Evolutionary conservation across 768 basidiomycete genomes (phyloP).

Genomic region (Pisolithus tinctorius): DNA sequence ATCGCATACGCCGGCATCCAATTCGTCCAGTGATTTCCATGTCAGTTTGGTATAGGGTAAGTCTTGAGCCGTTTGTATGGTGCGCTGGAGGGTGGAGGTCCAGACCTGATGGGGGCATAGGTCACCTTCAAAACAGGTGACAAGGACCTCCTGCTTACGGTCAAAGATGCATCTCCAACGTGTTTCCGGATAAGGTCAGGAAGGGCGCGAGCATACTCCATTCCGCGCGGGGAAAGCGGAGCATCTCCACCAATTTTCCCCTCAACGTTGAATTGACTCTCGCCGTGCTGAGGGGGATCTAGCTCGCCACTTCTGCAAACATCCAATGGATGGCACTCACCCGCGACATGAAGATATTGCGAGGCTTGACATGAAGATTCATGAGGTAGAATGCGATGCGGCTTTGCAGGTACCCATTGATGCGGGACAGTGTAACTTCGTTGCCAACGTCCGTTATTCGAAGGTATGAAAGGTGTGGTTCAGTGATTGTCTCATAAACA

Average conservation of each 20-base stretch:
- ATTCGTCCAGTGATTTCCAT: conserved; percentile 97
- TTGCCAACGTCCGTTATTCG: conserved; percentile 91
- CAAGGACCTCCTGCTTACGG: conserved; percentile 40
- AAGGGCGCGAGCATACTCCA: conserved; percentile 79
- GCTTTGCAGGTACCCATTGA: conserved; percentile 93
- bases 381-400: conserved; percentile 97
- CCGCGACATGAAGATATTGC: conserved; percentile 93
- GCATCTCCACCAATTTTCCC: conserved; percentile 99
- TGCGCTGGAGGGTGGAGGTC: conserved; percentile 96
- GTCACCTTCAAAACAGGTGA: background rate
- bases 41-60: conserved; percentile 88
- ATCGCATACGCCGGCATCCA: conserved; percentile 98
- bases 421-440: conserved; percentile 78
- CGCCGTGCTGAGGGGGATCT: conserved; percentile 71
- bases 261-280: conserved; percentile 93
- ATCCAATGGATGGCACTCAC: conserved; percentile 41
- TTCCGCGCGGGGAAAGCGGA: conserved; percentile 72
- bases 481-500: conserved; percentile 92
- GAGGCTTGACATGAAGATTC: conserved; percentile 95
- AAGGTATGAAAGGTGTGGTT: conserved; percentile 84
- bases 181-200: conserved; percentile 86
- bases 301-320: conserved; percentile 3
- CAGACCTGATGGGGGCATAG: conserved; percentile 60
- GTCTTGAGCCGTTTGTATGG: conserved; percentile 80
- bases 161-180: conserved; percentile 82